A percentile compares a stretch with the other conserved stretches of the same genome.
Conservation (phyloP, 495 filamentous ascomycete species). For the Chaetomidium leptoderma region DNA sequence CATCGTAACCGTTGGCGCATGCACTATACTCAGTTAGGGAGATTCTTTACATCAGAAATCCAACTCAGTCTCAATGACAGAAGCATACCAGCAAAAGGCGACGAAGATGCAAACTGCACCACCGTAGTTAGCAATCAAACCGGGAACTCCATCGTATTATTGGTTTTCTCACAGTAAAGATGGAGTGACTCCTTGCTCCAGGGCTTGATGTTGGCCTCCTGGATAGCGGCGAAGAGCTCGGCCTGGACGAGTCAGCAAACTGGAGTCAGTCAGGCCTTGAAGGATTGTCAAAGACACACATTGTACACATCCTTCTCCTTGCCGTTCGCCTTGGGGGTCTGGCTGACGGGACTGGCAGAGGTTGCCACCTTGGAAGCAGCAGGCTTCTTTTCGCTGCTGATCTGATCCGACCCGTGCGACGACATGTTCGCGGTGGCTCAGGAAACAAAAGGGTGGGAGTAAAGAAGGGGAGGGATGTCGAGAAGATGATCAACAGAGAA, state of each 20-base stretch:
- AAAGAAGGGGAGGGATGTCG: conserved; percentile 6
- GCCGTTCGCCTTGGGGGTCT: conserved; percentile 32
- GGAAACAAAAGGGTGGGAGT: neutral
- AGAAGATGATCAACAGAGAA: neutral
- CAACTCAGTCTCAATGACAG: too few species aligned
- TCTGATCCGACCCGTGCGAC: conserved; percentile 30
- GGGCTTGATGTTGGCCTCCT: conserved; percentile 52
- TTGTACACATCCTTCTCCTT: conserved; percentile 50
- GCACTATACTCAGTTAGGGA: conserved; percentile 20
- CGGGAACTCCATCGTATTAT: too few species aligned
- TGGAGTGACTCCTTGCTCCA: conserved; percentile 53
- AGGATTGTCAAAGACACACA: conserved; percentile 35
- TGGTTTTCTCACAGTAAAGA: conserved; percentile 47
- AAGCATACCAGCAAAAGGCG: conserved; percentile 39
- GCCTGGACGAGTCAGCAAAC: conserved; percentile 37
- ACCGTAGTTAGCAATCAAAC: neutral
- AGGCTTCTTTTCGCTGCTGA: conserved; percentile 26
- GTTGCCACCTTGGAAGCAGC: conserved; percentile 15
- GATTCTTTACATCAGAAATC: too few species aligned
- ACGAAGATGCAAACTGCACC: conserved; percentile 36
- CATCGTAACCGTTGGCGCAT: conserved; percentile 52
- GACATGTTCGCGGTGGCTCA: conserved; percentile 27
- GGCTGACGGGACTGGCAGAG: conserved; percentile 2
- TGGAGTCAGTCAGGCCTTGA: neutral
- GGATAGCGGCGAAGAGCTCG: conserved; percentile 54